Evolutionary conservation across 2,329 filamentous ascomycete species (phyloP), one percentile per base, ranked within the genome.

Genomic region (Epichloe uncinata): DNA sequence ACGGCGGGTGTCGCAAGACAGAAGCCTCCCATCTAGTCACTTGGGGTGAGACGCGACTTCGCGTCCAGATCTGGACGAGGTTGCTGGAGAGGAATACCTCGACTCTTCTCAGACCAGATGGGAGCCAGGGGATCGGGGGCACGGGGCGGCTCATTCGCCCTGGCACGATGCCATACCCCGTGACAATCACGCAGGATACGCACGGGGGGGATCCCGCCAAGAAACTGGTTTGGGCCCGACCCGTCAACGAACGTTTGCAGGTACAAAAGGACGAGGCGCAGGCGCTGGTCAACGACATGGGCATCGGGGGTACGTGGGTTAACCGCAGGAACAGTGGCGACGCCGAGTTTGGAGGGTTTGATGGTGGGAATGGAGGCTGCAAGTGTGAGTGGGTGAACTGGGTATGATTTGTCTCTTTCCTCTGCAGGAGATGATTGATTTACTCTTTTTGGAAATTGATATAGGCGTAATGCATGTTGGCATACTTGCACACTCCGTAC

Each of bases 41-140:
- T 0, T 83, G 78, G 73, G 66, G 71, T 22, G 70, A 81, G 63
- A 79, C 78, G 12, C 72, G 81, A 0, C 77, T 82, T 54, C 71
- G 80, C n/a, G 74, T 84, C 15, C 73, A 80, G 59, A 80, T 84
- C 52, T 84, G 79, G 79, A 84, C 80, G 16, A 70, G 72, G 5
- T 68, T 67, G 51, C 55, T 68, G 22, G 68, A 63, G 35, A 67
- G 67, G 55, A 70, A 67, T 30, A 69, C 73, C 22, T 80, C 47
- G 54, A 73, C 56, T 8, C 57, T 66, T 33, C 53, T 66, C 13
- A 50, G 55, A 20, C 48, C 66, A 0, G 63, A 63, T n/a, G 61
- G 57, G 1, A 59, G 59, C 40, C 57, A 54, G 5, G 58, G 55
- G 47, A 60, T 60, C 48, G 57, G 60, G 30, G 60, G 58, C 7